Evolutionary conservation across 2,329 filamentous ascomycete genomes (phyloP).

Genomic region (Xylaria arbuscula): DNA sequence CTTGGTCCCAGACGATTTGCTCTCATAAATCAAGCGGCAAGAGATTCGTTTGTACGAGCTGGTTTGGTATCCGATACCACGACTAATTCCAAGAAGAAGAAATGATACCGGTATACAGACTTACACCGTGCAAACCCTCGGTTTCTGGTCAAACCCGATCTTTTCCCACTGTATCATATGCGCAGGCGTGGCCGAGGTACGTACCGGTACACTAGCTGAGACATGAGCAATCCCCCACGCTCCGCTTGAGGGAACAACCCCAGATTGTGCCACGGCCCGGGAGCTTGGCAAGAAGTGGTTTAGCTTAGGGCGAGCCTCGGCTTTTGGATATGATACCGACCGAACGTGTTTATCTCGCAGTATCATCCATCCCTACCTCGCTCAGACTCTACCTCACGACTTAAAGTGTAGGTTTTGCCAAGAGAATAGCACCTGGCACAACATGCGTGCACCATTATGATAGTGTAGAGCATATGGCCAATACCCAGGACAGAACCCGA

Average conservation of each 20-base stretch:
- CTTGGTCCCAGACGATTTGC: conserved; percentile 90
- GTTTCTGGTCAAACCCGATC: neutral
- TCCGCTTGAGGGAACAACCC: neutral
- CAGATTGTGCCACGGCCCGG: conserved; percentile 12
- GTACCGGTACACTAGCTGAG: neutral
- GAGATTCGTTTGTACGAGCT: conserved; percentile 84
- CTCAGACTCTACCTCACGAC: neutral
- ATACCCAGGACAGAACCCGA: neutral
- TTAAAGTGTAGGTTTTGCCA: neutral
- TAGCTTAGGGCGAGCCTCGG: conserved; percentile 39
- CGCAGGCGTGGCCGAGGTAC: neutral
- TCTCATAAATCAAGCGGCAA: conserved; percentile 86
- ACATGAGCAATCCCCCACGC: conserved; percentile 5
- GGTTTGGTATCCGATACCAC: conserved; percentile 71
- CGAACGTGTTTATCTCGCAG: neutral
- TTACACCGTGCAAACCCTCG: neutral
- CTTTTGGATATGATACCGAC: conserved; percentile 33
- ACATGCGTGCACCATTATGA: neutral
- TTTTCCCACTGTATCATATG: neutral
- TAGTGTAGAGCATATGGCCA: neutral
- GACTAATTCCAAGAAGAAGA: conserved; percentile 56
- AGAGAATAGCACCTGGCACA: no score
- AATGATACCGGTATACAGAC: conserved; percentile 28
- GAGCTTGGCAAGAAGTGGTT: conserved; percentile 1
- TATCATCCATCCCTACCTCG: neutral